Percentiles rank a stretch among this genome's conserved stretches.
Evolutionary conservation across 805 yeast species (phyloP).

Genomic region (Metschnikowia continentalis): DNA sequence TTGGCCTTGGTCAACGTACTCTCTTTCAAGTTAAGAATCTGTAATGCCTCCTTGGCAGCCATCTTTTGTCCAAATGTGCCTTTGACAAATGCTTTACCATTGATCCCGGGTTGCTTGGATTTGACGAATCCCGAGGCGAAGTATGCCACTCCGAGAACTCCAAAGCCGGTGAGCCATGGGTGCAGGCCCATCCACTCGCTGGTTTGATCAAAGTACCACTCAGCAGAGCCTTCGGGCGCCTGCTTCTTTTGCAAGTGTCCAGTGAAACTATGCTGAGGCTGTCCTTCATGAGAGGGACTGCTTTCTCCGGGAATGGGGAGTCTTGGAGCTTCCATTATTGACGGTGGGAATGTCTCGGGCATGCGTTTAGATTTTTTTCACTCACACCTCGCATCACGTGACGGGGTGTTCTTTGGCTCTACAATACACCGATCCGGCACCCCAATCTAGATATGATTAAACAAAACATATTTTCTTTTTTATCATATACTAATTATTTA

Average conservation of each 20-base stretch:
- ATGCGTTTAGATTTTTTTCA: neutral
- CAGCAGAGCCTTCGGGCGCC: conserved; percentile 46
- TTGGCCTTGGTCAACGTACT: conserved; percentile 56
- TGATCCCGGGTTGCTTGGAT: conserved; percentile 60
- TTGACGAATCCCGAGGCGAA: conserved; percentile 65
- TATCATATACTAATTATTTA: too few relatives aligned
- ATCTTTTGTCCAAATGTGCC: conserved; percentile 94
- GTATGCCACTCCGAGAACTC: conserved; percentile 61
- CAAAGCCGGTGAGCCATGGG: conserved; percentile 69
- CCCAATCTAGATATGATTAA: too few relatives aligned
- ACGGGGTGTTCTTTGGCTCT: neutral
- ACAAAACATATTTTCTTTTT: too few relatives aligned
- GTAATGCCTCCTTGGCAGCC: conserved; percentile 84
- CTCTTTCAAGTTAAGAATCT: conserved; percentile 73
- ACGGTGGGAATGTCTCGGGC: conserved; percentile 18
- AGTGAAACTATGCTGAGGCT: conserved; percentile 26
- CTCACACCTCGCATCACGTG: neutral
- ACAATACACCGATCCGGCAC: too few relatives aligned
- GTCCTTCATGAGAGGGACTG: conserved; percentile 13
- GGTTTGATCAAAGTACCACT: conserved; percentile 62
- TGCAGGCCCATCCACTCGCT: conserved; percentile 63
- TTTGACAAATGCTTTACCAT: conserved; percentile 64
- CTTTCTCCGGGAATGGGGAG: conserved; percentile 54
- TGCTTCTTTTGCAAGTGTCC: conserved; percentile 40
- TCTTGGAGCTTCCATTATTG: conserved; percentile 49